A percentile compares a stretch with the other conserved stretches of the same genome.
phyloP scores from a whole-genome alignment of 2,329 filamentous ascomycete genomes.

The Cryphonectria parasitica region DNA sequence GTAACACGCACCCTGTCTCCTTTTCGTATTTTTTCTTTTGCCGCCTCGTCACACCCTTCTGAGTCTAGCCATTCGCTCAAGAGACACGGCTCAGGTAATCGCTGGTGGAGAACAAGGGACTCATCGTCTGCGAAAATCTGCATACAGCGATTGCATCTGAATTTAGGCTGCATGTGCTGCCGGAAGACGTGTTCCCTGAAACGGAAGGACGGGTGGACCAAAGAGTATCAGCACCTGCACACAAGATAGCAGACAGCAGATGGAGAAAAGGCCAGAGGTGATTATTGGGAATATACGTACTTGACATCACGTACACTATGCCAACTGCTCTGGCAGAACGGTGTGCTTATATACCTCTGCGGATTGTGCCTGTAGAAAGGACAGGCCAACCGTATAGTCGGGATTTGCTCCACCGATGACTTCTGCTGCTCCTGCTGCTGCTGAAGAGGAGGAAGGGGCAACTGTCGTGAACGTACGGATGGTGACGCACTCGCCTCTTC shows the following conservation, averaged over 20 bases:
- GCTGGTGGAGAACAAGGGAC: conserved; percentile 33
- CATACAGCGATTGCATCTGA: conserved; percentile 36
- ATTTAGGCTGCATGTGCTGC: conserved; percentile 33
- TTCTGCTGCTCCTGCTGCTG: conserved; percentile 6
- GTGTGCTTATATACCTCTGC: conserved; percentile 18
- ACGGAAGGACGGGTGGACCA: background rate
- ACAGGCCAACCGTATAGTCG: conserved; percentile 18
- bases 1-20: conserved; percentile 30
- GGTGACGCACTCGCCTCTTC: background rate
- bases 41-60: conserved; percentile 50
- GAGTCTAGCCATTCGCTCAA: conserved; percentile 48
- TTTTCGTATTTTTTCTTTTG: conserved; percentile 33
- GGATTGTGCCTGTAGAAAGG: conserved; percentile 24
- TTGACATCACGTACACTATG: conserved; percentile 24
- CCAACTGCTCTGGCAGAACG: conserved; percentile 26
- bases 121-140: conserved; percentile 33
- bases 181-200: conserved; percentile 38
- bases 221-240: background rate
- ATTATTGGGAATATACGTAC: conserved; percentile 11
- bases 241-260: background rate
- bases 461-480: background rate
- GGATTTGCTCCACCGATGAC: background rate
- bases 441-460: no score
- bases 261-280: background rate
- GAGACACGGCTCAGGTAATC: conserved; percentile 42